A percentile compares a stretch with the other conserved stretches of the same genome.
These are phyloP conservation scores for Ophiocordyceps australis DNA, from an alignment of 2,329 filamentous ascomycete species.

Conservation along the genomic window DNA sequence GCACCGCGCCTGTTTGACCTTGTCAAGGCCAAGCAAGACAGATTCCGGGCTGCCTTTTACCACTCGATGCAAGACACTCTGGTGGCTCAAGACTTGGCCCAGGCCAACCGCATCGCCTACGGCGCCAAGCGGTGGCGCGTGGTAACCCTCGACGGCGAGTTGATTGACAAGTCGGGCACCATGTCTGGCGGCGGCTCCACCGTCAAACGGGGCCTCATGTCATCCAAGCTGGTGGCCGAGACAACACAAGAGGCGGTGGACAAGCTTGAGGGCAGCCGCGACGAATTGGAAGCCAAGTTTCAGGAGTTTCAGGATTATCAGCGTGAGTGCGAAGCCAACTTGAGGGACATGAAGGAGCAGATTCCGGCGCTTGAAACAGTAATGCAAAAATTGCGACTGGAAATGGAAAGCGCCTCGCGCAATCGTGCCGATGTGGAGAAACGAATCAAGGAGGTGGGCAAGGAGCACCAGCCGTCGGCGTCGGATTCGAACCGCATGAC, in stretches of 20 bases:
- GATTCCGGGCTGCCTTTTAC: slow-evolving; percentile 81
- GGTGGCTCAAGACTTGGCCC: slow-evolving; percentile 81
- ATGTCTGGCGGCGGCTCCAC: slow-evolving; percentile 95
- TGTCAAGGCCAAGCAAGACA: slow-evolving; percentile 73
- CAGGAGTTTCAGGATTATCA: slow-evolving; percentile 73
- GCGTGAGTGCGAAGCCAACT: slow-evolving; percentile 54
- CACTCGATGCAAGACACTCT: slow-evolving; percentile 90
- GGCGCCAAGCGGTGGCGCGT: slow-evolving; percentile 89
- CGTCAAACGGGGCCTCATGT: slow-evolving; percentile 88
- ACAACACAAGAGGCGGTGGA: slow-evolving; percentile 74
- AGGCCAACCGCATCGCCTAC: slow-evolving; percentile 94
- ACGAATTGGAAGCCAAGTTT: slow-evolving; percentile 68
- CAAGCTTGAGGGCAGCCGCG: slow-evolving; percentile 75
- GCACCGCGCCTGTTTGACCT: slow-evolving; percentile 88
- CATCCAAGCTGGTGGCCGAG: slow-evolving; percentile 79
- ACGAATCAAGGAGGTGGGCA: slow-evolving; percentile 67
- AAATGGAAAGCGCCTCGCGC: slow-evolving; percentile 70
- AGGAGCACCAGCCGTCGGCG: slow-evolving; percentile 65
- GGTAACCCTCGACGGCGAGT: slow-evolving; percentile 82
- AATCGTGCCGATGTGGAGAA: slow-evolving; percentile 74
- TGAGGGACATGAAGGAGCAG: slow-evolving; percentile 56
- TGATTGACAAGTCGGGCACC: slow-evolving; percentile 95
- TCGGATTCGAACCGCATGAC: slow-evolving; percentile 59
- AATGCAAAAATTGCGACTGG: slow-evolving; percentile 78
- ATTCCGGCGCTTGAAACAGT: slow-evolving; percentile 76